Base-by-base conservation (phyloP, 179 eudicot species). In the Drosera spatulata region DNA sequence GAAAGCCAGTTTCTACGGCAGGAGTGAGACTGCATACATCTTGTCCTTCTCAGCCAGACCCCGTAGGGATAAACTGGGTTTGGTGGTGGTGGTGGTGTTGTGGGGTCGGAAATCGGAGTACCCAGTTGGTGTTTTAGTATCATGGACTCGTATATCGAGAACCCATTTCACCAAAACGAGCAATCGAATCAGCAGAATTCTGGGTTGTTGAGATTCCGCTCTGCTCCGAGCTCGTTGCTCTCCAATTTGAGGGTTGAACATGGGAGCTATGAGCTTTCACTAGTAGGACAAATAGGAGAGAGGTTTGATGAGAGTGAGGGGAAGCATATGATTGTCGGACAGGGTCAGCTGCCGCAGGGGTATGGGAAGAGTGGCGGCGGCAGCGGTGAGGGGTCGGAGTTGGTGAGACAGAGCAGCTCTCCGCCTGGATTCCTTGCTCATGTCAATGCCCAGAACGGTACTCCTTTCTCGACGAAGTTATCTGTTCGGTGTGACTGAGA, bases 391-490 rank as follows among this genome's bases (percentile, higher is more conserved):
- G 43, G 61, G 70, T n/a, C 69, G 78, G 5, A 71, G 67, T 74
- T 86, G 22, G 59, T 58, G 59, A 77, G 95, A 7, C 95, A 84
- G 51, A 86, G 75, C 53, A 88, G 96, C 60, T 82, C 86, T 7
- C 96, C 96, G 55, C 84, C 95, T 55, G 91, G 86, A 50, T 79
- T 86, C 6, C 82, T 84, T 74, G 73, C 77, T 62, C 75, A 78
- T 22, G 78, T 77, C 56, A 69, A 68, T 73, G 41, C 75, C 61
- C 84, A 76, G 58, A 80, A 71, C 78, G 97, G 97, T 86, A 84
- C 37, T 5, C 8, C 7, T 33, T 2, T 37, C 3, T 53, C 15
- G 6, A 41, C 10, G 47, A 49, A 6, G 22, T 66, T 15, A 9
- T 22, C 33, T 22, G 39, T 8, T 49, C 4, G 14, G 38, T 56